phyloP scores from a whole-genome alignment of 805 yeast genomes.

The Candida easanensis region DNA sequence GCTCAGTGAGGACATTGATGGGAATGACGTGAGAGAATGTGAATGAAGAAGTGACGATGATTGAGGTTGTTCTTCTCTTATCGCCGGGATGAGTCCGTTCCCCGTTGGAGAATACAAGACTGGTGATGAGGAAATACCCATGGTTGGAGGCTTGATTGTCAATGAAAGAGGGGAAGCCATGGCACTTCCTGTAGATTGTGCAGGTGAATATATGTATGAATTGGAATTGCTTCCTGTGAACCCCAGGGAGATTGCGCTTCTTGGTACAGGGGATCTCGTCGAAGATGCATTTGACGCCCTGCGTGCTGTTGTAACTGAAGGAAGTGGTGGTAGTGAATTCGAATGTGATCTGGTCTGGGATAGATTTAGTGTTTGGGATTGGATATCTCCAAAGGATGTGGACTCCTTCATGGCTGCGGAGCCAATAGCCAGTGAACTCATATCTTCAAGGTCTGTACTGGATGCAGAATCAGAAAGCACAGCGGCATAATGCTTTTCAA shows the following conservation, averaged over 20 bases:
- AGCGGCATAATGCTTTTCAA: constrained; percentile 39
- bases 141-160: constrained; percentile 22
- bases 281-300: constrained; percentile 27
- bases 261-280: constrained; percentile 25
- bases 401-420: constrained; percentile 4
- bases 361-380: background rate
- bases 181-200: constrained; percentile 5
- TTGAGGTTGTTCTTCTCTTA: constrained; percentile 17
- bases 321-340: constrained; percentile 32
- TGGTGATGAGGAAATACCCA: constrained; percentile 23
- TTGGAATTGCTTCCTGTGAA: constrained; percentile 24
- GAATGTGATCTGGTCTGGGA: constrained; percentile 20
- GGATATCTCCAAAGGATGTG: background rate
- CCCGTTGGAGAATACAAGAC: constrained; percentile 25
- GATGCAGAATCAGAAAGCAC: constrained; percentile 9
- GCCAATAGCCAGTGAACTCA: constrained; percentile 2
- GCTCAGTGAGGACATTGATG: constrained; percentile 24
- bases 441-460: constrained; percentile 3
- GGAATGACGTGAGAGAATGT: constrained; percentile 21
- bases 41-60: constrained; percentile 4
- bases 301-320: constrained; percentile 31
- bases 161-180: constrained; percentile 9
- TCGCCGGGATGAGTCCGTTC: constrained; percentile 14
- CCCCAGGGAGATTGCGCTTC: constrained; percentile 24
- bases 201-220: constrained; percentile 26